phyloP scores from a whole-genome alignment of 164 flowering plant species.

The Magnolia changhungtana region DNA sequence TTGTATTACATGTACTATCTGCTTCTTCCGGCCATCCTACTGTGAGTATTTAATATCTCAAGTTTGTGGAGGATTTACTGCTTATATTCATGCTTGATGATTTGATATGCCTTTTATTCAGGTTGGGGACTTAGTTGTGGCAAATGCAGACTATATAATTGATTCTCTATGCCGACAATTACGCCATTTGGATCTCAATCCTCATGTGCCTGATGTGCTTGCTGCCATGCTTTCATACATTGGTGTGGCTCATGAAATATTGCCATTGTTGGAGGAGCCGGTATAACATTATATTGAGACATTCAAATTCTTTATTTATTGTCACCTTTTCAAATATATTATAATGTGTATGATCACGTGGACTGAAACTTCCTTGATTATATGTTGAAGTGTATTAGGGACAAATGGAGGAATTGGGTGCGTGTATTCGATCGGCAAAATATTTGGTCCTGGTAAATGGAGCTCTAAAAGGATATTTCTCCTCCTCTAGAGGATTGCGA shows the following conservation, averaged over 20 bases:
- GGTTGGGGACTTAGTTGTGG: conserved; percentile 83
- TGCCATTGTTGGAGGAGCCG: conserved; percentile 95
- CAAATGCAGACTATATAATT: conserved; percentile 85
- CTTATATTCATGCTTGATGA: background rate
- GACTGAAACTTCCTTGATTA: no score
- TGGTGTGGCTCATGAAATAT: conserved; percentile 76
- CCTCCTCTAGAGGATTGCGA: no score
- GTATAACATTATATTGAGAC: conserved; percentile 33
- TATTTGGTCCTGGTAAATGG: no score
- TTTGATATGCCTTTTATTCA: conserved; percentile 28
- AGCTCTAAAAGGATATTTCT: no score
- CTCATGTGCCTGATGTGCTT: conserved; percentile 82
- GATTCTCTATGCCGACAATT: conserved; percentile 88
- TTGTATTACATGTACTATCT: conserved; percentile 64
- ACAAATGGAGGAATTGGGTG: no score
- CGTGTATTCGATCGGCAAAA: no score
- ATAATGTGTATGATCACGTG: no score
- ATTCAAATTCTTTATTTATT: background rate
- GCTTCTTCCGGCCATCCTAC: conserved; percentile 59
- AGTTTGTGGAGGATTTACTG: background rate
- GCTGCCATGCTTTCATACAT: conserved; percentile 86
- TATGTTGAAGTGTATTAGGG: no score
- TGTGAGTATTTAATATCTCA: conserved; percentile 40
- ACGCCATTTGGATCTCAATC: conserved; percentile 87
- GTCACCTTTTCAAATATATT: background rate